Evolutionary conservation across 2,329 filamentous ascomycete species (phyloP).

Genomic region (Scleromitrula shiraiana): DNA sequence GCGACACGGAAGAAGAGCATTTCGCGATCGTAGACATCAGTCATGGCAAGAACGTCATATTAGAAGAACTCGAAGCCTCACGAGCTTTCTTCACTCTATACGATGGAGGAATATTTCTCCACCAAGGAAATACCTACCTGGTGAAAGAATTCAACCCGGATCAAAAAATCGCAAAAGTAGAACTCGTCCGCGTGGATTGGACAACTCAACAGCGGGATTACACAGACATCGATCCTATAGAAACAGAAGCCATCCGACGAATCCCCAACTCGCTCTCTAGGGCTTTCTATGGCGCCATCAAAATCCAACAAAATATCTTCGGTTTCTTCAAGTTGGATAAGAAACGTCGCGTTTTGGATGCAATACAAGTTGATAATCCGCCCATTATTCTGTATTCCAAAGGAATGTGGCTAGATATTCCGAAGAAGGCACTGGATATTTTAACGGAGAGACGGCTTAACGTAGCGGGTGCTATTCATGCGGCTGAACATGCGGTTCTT

Average conservation of each 20-base stretch:
- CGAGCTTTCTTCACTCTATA: conserved; percentile 95
- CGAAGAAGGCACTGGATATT: conserved; percentile 69
- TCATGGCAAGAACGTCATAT: conserved; percentile 69
- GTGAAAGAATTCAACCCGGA: conserved; percentile 84
- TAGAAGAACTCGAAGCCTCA: conserved; percentile 93
- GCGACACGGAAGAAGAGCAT: conserved; percentile 83
- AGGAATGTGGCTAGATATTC: conserved; percentile 94
- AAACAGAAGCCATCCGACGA: conserved; percentile 77
- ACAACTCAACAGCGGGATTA: conserved; percentile 88
- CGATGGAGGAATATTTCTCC: conserved; percentile 92
- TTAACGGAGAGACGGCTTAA: conserved; percentile 66
- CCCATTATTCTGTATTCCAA: conserved; percentile 78
- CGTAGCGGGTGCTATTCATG: conserved; percentile 83
- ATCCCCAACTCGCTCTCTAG: conserved; percentile 55
- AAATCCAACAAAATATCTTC: conserved; percentile 82
- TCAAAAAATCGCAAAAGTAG: conserved; percentile 74
- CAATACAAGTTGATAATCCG: conserved; percentile 86
- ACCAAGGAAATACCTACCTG: conserved; percentile 89
- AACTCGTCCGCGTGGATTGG: conserved; percentile 88
- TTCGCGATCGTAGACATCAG: conserved; percentile 91
- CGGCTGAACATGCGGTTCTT: conserved; percentile 85
- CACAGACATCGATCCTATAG: conserved; percentile 87
- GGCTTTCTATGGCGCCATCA: conserved; percentile 81
- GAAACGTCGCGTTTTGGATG: conserved; percentile 77
- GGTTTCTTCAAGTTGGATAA: conserved; percentile 97